These are phyloP conservation scores for Pharus latifolius DNA, from an alignment of 176 grass and related monocot genomes.

Conservation along the genomic window DNA sequence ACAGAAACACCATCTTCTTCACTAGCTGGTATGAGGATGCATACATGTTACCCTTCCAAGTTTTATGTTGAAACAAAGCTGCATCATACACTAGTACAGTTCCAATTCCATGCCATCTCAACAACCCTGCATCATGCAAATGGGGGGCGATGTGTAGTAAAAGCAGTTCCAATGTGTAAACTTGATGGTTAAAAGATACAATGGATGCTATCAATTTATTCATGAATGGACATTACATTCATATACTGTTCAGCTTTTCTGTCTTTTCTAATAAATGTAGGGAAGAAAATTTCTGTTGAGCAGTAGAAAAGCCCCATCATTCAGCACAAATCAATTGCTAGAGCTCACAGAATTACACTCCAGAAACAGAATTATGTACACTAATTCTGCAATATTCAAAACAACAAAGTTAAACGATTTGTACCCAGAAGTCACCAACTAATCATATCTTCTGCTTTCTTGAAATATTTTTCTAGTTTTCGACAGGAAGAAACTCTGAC, in stretches of 20 bases:
- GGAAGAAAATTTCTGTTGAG: not conserved
- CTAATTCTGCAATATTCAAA: too few relatives aligned
- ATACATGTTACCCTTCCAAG: constrained; percentile 5
- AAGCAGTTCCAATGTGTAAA: not conserved
- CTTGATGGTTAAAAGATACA: constrained; percentile 2
- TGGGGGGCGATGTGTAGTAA: not conserved
- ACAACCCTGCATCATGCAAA: not conserved
- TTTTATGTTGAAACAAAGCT: not conserved
- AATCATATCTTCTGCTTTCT: not conserved
- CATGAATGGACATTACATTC: constrained; percentile 17
- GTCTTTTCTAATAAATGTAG: not conserved
- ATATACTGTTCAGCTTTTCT: not conserved
- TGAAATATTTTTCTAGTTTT: not conserved
- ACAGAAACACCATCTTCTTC: constrained; percentile 14
- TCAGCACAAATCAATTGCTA: not conserved
- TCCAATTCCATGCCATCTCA: constrained; percentile 5
- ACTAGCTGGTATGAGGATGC: constrained; percentile 20
- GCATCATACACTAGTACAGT: not conserved
- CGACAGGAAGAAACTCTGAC: not conserved
- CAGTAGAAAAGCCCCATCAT: not conserved
- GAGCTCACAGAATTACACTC: too few relatives aligned
- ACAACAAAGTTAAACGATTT: too few relatives aligned
- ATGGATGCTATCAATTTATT: constrained; percentile 7
- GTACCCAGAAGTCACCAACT: too few relatives aligned
- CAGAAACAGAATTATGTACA: too few relatives aligned